Base-by-base conservation (phyloP, 2,329 filamentous ascomycete species). In the Mollisia scopiformis region DNA sequence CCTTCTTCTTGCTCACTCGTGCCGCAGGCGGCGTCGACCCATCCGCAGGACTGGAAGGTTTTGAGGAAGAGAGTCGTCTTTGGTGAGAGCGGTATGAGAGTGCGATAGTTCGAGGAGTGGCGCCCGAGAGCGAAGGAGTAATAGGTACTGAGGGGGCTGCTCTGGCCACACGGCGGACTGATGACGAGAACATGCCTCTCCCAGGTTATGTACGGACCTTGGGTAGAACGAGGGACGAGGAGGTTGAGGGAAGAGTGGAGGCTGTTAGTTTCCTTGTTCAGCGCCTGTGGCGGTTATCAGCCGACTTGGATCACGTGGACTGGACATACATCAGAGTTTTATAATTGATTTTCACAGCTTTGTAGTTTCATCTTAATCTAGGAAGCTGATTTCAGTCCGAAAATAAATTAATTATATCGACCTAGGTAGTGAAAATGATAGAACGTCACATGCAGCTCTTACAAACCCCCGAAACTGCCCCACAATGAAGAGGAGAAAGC, bases 1-100 rank as follows among this genome's bases (percentile, higher is more conserved):
- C 75, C 77, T 86, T 88, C 71, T 82, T 82, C 75, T 82, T 87
- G 43, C 71, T 68, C n/a, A 85, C 74, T 51, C 69, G 57, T 57
- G 53, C 56, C 19, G 58, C 58, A 66, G 61, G 67, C 58, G 58
- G 62, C 47, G 71, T 73, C 6, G 74, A 71, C 43, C 74, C 72
- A 68, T 74, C 69, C 25, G 73, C 67, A 13, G 74, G 73, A 59
- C 68, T 75, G 27, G 74, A 75, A n/a, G 74, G 74, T 69, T 75
- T 75, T 21, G 73, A 75, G 41, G 73, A 75, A 31, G 74, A 75
- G 57, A 70, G 69, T 62, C 73, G 71, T 63, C 73, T 64, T 57
- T 74, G 72, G 57, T 72, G 68, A 23, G 57, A 67, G 27, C 71
- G 68, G 62, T 69, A 68, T 37, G 72, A 66, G 31, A 72, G 58